Evolutionary conservation across 768 basidiomycete species (phyloP).

Genomic region (Mycena rosella): DNA sequence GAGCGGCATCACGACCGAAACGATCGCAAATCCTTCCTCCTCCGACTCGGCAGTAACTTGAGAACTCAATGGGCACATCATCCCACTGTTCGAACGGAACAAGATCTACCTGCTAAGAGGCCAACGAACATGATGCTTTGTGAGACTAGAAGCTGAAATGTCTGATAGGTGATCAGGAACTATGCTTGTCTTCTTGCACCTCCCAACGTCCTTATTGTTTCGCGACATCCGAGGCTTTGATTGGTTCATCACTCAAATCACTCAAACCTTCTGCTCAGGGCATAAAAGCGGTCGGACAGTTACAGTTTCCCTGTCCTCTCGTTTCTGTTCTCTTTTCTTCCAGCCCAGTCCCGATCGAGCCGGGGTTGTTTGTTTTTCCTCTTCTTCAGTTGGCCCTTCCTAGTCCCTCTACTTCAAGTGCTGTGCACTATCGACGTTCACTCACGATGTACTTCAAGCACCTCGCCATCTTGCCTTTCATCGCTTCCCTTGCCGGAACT

Average conservation of each 20-base stretch:
- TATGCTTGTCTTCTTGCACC: constrained; percentile 1
- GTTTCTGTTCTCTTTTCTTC: constrained; percentile 5
- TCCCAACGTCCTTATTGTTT: constrained; percentile 5
- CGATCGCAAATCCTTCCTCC: no score
- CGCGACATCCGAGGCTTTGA: constrained; percentile 6
- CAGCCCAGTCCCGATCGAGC: neutral
- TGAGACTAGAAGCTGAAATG: constrained; percentile 2
- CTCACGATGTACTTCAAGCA: no score
- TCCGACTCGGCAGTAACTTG: no score
- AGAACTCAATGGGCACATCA: no score
- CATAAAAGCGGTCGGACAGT: constrained; percentile 7
- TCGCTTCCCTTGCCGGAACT: no score
- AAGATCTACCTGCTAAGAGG: no score
- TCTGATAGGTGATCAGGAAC: neutral
- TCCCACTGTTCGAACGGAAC: no score
- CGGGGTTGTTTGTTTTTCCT: constrained; percentile 1
- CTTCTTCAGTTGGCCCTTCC: neutral
- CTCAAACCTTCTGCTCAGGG: constrained; percentile 1
- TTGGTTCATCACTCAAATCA: neutral
- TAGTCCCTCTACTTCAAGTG: constrained; percentile 2
- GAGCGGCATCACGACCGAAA: no score
- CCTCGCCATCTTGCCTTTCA: no score
- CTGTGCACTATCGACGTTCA: no score
- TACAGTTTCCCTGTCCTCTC: neutral
- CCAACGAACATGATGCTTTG: no score